phyloP scores from a whole-genome alignment of 1,284 basidiomycete species.

The Papiliotrema nemorosa region DNA sequence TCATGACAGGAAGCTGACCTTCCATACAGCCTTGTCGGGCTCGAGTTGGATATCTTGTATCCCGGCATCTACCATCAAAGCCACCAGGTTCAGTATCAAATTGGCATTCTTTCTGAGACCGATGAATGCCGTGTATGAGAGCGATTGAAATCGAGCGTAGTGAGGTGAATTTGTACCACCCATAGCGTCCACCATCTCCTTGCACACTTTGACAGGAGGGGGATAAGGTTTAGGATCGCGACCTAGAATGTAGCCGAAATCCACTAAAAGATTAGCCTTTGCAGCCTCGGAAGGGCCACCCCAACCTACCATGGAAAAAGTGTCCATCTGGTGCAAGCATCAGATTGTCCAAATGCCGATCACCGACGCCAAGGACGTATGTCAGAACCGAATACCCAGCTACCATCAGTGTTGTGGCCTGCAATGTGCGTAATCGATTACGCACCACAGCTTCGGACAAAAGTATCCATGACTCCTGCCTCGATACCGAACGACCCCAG shows the following conservation, averaged over 20 bases:
- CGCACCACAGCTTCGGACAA: slow-evolving; percentile 93
- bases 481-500: slow-evolving; percentile 90
- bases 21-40: slow-evolving; percentile 59
- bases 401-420: slow-evolving; percentile 39
- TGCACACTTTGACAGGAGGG: slow-evolving; percentile 96
- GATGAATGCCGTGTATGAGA: slow-evolving; percentile 94
- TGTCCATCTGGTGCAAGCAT: slow-evolving; percentile 85
- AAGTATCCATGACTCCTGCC: slow-evolving; percentile 88
- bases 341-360: slow-evolving; percentile 94
- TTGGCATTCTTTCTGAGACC: slow-evolving; percentile 96
- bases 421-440: slow-evolving; percentile 16
- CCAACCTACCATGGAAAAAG: slow-evolving; percentile 49
- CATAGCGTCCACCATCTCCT: slow-evolving; percentile 99
- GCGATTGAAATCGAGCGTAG: slow-evolving; percentile 90
- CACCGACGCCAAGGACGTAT: slow-evolving; percentile 93
- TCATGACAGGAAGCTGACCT: slow-evolving; percentile 48
- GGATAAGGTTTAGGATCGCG: slow-evolving; percentile 98
- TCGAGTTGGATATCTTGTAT: slow-evolving; percentile 92
- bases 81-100: slow-evolving; percentile 91
- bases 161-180: slow-evolving; percentile 89
- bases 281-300: not conserved
- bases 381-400: slow-evolving; percentile 98
- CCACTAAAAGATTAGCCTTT: slow-evolving; percentile 65
- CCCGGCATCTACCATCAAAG: slow-evolving; percentile 96
- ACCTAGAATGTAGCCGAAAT: slow-evolving; percentile 98